Evolutionary conservation across 257 asterid genomes (phyloP), one percentile per base, ranked within the genome.

Genomic region (Cruciata laevipes): DNA sequence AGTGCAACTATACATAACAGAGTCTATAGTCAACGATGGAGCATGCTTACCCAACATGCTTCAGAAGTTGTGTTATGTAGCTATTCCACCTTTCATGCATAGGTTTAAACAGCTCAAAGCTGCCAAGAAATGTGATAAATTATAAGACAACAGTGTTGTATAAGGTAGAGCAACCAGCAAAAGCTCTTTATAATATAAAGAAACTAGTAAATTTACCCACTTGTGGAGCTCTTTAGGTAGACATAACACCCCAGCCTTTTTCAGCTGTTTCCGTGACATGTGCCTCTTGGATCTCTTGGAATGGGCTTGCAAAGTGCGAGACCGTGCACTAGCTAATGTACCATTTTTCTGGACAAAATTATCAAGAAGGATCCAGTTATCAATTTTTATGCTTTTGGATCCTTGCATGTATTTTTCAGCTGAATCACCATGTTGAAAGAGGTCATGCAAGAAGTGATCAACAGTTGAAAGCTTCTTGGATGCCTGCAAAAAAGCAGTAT

Each of bases 51-150:
- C 95, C 95, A 23, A 71, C 74, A 17, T 76, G 83, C 79, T 84
- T 85, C 79, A 93, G 75, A 78, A 88, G 96, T 71, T 79, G 81
- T n/a, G 56, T 66, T 40, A 77, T 71, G 27, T 86, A 84, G 74
- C 81, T 80, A 77, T 80, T 90, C 97, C 99, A 93, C 87, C 79
- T 88, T 71, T 88, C 97, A 61, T 85, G 95, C 94, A 93, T 83
- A 27, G 94, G 91, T 75, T 79, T 84, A 67, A 85, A 93, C 55
- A 65, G 68, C 66, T 90, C 90, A 76, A 72, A 90, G 60, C 97
- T 93, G 91, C 61, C 75, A 70, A 70, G 67, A 60, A 71, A 71
- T 21, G 31, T 21, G 62, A 14, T 17, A 27, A 67, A 53, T 51
- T 23, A 71, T 62, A 71, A 3, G 20, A 33, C 55, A 72, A 76